Evolutionary conservation across 2,329 filamentous ascomycete genomes (phyloP), one percentile per base, ranked within the genome.

Genomic region (Aspergillus sp.): DNA sequence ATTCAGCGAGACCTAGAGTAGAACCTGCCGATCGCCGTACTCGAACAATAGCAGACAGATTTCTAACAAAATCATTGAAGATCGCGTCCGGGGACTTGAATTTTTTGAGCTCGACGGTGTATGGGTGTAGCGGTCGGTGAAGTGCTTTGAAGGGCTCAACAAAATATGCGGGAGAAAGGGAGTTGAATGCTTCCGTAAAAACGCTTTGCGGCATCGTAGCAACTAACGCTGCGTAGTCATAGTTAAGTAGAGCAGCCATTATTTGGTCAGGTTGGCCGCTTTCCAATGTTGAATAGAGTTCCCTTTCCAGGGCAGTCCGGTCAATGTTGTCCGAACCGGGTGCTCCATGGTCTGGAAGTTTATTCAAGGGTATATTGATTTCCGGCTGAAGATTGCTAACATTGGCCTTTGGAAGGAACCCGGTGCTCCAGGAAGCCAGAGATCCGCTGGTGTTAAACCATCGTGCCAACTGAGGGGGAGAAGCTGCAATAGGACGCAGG

Each of bases 171-270:
- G 89, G 87, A 57, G 90, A 85, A 8, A 92, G 72, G 5, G 81
- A 78, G 35, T 81, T 80, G 31, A 93, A 70, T 9, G 89, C 81
- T 61, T 89, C 85, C 1, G 85, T 84, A 66, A 91, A 87, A 1
- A 81, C 81, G 1, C 81, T 76, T 2, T 78, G 70, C 0, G 87
- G 79, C 21, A 91, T 69, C 5, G 64, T 66, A 53, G 68, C 64
- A 49, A 76, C 62, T 19, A 72, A 50, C 11, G 62, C 52, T 17
- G 62, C 62, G 60, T 69, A 74, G 44, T 64, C 64, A 52, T 70
- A 68, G 46, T 75, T 65, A 11, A 64, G 62, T 57, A 79, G 59
- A 6, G 69, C 70, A 41, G 70, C 59, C 61, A 79, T 70, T 21
- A 79, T 68, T 52, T 71, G 73, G 45, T 77, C 72, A 2, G 77